A percentile compares a stretch with the other conserved stretches of the same genome.
Conservation (phyloP, 2,329 filamentous ascomycete species). For the Uncinocarpus reesii region DNA sequence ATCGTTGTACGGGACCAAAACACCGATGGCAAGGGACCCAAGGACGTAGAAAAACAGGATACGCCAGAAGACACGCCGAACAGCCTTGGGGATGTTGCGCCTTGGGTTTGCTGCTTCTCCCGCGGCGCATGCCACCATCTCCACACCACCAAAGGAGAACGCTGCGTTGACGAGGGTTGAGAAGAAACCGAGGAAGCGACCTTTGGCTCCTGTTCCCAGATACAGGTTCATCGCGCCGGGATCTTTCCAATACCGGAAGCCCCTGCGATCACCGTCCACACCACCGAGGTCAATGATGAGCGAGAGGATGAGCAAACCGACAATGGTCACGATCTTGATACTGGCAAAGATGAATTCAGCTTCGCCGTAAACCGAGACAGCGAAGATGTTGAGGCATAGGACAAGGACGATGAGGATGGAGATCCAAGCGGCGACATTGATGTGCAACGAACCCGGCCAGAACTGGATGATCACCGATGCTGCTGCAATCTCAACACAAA, state of each 20-base stretch:
- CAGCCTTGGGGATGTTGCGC: constrained; percentile 45
- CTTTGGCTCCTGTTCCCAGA: constrained; percentile 48
- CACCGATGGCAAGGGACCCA: constrained; percentile 48
- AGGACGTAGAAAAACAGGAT: constrained; percentile 50
- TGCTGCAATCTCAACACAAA: constrained; percentile 50
- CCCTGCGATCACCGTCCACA: constrained; percentile 48
- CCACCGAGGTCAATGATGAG: constrained; percentile 54
- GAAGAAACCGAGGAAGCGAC: constrained; percentile 54
- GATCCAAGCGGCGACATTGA: constrained; percentile 34
- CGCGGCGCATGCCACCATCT: constrained; percentile 47
- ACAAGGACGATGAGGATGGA: constrained; percentile 50
- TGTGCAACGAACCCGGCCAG: constrained; percentile 39
- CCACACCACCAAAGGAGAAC: constrained; percentile 32
- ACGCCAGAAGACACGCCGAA: constrained; percentile 46
- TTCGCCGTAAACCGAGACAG: constrained; percentile 41
- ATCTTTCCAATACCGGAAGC: constrained; percentile 59
- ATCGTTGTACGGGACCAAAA: constrained; percentile 58
- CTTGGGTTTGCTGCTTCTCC: constrained; percentile 47
- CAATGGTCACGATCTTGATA: constrained; percentile 42
- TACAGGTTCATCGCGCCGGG: constrained; percentile 60
- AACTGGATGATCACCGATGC: constrained; percentile 53
- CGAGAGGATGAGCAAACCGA: constrained; percentile 37
- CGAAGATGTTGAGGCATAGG: constrained; percentile 52
- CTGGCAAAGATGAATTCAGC: constrained; percentile 45
- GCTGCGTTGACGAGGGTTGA: constrained; percentile 36